A percentile compares a stretch with the other conserved stretches of the same genome.
These are phyloP conservation scores for Penicillium bialowiezense DNA, from an alignment of 495 filamentous ascomycete species.

Conservation along the genomic window DNA sequence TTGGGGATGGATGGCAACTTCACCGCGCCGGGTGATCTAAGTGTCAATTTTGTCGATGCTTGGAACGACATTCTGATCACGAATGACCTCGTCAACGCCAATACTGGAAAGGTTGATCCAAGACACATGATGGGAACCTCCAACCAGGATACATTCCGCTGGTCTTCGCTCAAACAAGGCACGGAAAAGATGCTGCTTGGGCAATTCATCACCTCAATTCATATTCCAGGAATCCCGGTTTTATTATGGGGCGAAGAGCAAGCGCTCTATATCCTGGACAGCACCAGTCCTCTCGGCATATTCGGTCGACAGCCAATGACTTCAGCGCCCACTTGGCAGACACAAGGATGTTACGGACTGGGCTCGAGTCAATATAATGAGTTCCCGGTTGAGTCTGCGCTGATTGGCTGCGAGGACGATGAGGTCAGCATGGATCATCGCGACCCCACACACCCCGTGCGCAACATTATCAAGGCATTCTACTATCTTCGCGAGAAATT, in stretches of 20 bases:
- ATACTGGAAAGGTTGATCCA: constrained; percentile 65
- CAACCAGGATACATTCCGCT: constrained; percentile 74
- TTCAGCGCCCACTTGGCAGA: constrained; percentile 61
- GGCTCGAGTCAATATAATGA: constrained; percentile 54
- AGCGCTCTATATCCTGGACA: constrained; percentile 63
- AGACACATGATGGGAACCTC: constrained; percentile 67
- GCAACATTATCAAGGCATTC: constrained; percentile 66
- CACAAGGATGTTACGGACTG: constrained; percentile 64
- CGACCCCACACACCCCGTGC: constrained; percentile 64
- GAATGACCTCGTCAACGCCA: constrained; percentile 64
- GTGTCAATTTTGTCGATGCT: constrained; percentile 53
- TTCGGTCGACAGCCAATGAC: constrained; percentile 67
- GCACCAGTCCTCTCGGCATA: constrained; percentile 65
- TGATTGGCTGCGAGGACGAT: constrained; percentile 56
- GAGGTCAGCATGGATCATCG: constrained; percentile 61
- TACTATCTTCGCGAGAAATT: constrained; percentile 57
- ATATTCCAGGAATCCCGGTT: constrained; percentile 66
- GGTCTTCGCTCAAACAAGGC: constrained; percentile 59
- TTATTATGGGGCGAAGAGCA: constrained; percentile 74
- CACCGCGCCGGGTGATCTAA: constrained; percentile 55
- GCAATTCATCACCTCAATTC: constrained; percentile 59
- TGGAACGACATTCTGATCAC: constrained; percentile 58
- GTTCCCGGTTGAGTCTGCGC: constrained; percentile 53
- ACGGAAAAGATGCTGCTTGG: constrained; percentile 59
- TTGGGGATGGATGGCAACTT: constrained; percentile 62